A percentile compares a stretch with the other conserved stretches of the same genome.
Evolutionary conservation across 768 basidiomycete genomes (phyloP).

Genomic region (Tylopilus vinaceipallidus): DNA sequence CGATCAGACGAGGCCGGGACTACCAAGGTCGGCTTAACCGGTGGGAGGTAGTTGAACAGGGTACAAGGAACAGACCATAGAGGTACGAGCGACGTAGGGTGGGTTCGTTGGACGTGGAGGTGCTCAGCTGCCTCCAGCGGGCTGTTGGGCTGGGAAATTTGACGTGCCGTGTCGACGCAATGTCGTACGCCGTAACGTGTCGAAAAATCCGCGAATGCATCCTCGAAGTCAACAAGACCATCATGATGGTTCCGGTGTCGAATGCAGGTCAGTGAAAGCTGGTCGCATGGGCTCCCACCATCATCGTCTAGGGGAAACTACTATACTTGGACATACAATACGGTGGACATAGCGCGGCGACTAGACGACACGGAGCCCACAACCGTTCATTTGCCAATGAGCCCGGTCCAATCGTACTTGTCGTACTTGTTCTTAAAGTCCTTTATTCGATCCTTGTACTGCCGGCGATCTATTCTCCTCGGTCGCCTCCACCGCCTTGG

Average conservation of each 20-base stretch:
- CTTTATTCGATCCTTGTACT: slow-evolving; percentile 67
- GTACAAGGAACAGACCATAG: slow-evolving; percentile 39
- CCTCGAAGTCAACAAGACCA: neutral
- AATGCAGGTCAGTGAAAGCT: neutral
- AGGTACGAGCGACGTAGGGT: slow-evolving; percentile 56
- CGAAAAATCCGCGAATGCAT: neutral
- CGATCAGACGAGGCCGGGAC: slow-evolving; percentile 79
- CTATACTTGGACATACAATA: neutral
- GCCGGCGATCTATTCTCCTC: slow-evolving; percentile 63
- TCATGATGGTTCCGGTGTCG: neutral
- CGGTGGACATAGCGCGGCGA: neutral
- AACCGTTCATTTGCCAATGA: slow-evolving; percentile 47
- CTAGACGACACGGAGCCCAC: neutral
- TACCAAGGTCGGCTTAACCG: slow-evolving; percentile 17
- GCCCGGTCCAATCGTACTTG: slow-evolving; percentile 77
- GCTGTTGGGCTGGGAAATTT: neutral
- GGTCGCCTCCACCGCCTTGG: slow-evolving; percentile 85
- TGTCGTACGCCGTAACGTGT: neutral
- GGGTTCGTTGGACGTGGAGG: slow-evolving; percentile 15
- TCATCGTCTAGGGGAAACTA: neutral
- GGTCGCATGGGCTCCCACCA: neutral
- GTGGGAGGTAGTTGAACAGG: neutral
- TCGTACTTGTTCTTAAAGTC: slow-evolving; percentile 75
- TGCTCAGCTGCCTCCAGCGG: slow-evolving; percentile 14
- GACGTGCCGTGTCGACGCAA: neutral